Conservation (phyloP, 2,329 filamentous ascomycete genomes). For the Polychaeton citri region DNA sequence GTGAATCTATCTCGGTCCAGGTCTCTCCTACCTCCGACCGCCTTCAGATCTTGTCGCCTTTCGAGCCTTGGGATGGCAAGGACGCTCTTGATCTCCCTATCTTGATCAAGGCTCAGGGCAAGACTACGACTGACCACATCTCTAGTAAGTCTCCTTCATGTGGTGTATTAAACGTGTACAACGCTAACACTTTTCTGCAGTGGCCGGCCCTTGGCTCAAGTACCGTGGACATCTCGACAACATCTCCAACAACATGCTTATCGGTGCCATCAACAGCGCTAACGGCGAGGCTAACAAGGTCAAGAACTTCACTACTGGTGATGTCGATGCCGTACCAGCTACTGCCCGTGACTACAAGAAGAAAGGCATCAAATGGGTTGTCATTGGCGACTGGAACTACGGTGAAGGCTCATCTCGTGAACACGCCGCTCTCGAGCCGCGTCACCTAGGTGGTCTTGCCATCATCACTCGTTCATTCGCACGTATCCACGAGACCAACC, state of each 20-base stretch:
- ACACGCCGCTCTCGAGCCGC: constrained; percentile 93
- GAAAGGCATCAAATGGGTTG: constrained; percentile 92
- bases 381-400: constrained; percentile 99
- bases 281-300: constrained; percentile 98
- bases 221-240: constrained; percentile 98
- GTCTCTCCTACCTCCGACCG: constrained; percentile 85
- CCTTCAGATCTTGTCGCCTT: constrained; percentile 81
- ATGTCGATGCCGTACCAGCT: constrained; percentile 78
- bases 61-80: constrained; percentile 83
- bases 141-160: constrained; percentile 40
- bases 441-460: constrained; percentile 90
- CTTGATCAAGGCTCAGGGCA: constrained; percentile 90
- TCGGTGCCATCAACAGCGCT: constrained; percentile 88
- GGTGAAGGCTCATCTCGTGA: constrained; percentile 96
- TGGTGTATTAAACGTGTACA: not conserved
- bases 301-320: constrained; percentile 74
- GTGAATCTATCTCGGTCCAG: constrained; percentile 57
- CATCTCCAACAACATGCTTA: constrained; percentile 99
- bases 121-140: constrained; percentile 96
- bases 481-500: constrained; percentile 99
- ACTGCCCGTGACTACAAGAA: constrained; percentile 98
- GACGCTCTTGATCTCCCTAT: constrained; percentile 75
- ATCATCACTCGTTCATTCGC: constrained; percentile 94
- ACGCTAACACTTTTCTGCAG: constrained; percentile 13
- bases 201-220: constrained; percentile 95